Evolutionary conservation across 2,329 filamentous ascomycete genomes (phyloP), one percentile per base, ranked within the genome.

Genomic region (Diaporthe humulicola): DNA sequence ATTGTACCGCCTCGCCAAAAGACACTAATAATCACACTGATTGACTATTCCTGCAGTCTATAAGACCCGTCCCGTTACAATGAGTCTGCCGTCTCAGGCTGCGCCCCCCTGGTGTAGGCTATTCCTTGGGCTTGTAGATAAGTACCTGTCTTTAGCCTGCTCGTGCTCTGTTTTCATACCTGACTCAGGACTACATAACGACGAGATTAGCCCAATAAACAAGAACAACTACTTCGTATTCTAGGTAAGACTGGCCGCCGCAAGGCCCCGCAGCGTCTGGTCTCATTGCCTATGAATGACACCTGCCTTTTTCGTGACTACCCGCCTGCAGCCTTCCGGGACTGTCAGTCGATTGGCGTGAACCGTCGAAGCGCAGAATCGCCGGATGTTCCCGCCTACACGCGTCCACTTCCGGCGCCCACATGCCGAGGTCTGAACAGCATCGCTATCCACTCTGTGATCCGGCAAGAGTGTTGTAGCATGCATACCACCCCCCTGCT

Each of bases 401-500:
- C 25, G 36, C 33, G 19, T 48, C 25, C 25, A 19, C 40, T 64
- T 12, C 40, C 15, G 36, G 9, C 40, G 40, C 60, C 40, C 40
- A 50, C 42, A 33, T 66, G 40, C 60, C 40, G 40, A 66, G 60
- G 60, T 28, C 40, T 33, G 60, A 48, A 33, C 8, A n/a, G 19
- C 28, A 30, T 33, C 48, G 42, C 61, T 28, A 45, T 50, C 61
- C 40, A 66, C 19, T 66, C 25, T 36, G 42, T 36, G 42, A 30
- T 36, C 57, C 22, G 57, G 36, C 57, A 17, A 40, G 22, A 25
- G 42, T 19, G 12, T 28, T 22, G 42, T n/a, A 33, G 60, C 25
- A 48, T 64, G 60, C 60, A 48, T 64, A 9, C 60, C 6, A 48
- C 40, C 61, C 61, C 28, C 40, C 61, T 66, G 40, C 28, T n/a